These are phyloP conservation scores for Thinopyrum elongatum DNA, from an alignment of 176 grass and related monocot species.

Conservation along the genomic window DNA sequence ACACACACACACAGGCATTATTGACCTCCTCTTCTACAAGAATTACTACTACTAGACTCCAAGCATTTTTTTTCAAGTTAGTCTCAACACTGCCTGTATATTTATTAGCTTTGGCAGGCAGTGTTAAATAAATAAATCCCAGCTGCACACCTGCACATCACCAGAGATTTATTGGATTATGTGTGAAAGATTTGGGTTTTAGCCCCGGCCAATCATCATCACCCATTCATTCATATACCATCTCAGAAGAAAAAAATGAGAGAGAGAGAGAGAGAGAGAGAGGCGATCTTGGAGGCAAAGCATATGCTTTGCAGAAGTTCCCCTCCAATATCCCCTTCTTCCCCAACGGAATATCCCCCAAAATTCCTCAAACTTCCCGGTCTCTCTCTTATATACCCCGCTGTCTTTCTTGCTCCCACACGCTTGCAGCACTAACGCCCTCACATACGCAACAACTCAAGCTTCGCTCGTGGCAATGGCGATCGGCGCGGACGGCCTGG, in stretches of 20 bases:
- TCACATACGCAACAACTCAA: background rate
- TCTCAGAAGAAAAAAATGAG: background rate
- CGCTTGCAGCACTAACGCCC: background rate
- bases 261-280: background rate
- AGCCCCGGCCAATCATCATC: too few relatives aligned
- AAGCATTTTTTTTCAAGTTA: background rate
- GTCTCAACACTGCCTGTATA: too few relatives aligned
- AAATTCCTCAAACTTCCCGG: too few relatives aligned
- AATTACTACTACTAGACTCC: background rate
- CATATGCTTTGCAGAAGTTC: constrained; percentile 47
- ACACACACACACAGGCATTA: too few relatives aligned
- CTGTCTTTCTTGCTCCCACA: background rate
- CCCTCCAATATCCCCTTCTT: constrained; percentile 29
- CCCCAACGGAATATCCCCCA: constrained; percentile 46
- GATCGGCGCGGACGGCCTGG: constrained; percentile 14
- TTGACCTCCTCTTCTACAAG: too few relatives aligned
- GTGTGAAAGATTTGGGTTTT: too few relatives aligned
- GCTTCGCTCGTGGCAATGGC: too few relatives aligned
- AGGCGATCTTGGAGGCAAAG: constrained; percentile 13
- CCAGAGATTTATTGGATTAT: too few relatives aligned
- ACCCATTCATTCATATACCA: too few relatives aligned
- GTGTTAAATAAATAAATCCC: too few relatives aligned
- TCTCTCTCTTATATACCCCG: constrained; percentile 30
- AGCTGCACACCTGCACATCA: too few relatives aligned
- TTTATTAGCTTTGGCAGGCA: too few relatives aligned